Percentiles rank a stretch among this genome's conserved stretches.
phyloP scores from a whole-genome alignment of 345 rosid genomes.

The Eucalyptus tenuipes region DNA sequence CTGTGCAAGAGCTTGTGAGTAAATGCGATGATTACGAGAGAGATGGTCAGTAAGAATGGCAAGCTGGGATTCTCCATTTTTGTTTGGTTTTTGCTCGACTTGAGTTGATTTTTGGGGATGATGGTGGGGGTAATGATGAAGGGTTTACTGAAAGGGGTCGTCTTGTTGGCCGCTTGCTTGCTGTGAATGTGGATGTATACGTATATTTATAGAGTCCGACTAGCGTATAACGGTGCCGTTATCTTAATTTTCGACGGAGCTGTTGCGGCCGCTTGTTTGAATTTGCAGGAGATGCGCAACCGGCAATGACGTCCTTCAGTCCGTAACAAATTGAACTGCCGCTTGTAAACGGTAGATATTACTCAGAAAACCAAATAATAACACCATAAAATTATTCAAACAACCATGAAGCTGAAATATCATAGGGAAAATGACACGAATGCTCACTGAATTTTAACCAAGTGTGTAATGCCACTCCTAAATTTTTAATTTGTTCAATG shows the following conservation, averaged over 20 bases:
- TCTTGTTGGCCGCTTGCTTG: neutral
- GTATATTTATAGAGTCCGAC: neutral
- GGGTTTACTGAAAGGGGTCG: neutral
- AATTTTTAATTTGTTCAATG: too few relatives aligned
- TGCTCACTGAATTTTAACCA: neutral
- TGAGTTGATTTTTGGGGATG: neutral
- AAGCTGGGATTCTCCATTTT: neutral
- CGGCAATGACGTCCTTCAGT: neutral
- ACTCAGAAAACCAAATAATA: neutral
- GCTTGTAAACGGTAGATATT: neutral
- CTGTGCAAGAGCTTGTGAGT: neutral
- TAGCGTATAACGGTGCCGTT: neutral
- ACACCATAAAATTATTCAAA: neutral
- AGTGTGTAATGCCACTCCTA: accelerated
- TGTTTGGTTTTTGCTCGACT: neutral
- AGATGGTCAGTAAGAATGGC: neutral
- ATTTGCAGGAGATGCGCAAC: too few relatives aligned
- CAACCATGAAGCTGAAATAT: neutral
- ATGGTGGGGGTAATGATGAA: neutral
- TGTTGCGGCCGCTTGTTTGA: neutral
- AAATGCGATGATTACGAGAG: neutral
- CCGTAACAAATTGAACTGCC: neutral
- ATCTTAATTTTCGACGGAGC: neutral
- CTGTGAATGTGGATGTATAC: neutral
- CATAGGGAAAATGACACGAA: neutral